Evolutionary conservation across 2,329 filamentous ascomycete species (phyloP).

Genomic region (Verticillium tricorpus): DNA sequence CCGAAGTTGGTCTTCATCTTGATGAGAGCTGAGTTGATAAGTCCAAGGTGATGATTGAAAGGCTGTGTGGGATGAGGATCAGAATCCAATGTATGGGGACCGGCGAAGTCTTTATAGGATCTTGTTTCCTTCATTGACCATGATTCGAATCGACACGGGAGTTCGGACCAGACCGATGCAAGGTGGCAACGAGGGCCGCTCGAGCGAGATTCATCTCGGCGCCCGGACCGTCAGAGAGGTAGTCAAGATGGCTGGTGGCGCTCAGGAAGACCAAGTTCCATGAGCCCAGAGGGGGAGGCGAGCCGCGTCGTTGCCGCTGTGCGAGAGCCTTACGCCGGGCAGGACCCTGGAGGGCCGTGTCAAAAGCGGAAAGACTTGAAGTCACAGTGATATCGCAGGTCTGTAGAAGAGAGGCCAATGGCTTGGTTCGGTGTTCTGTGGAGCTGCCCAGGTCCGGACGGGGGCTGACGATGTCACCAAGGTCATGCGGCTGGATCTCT

Average conservation of each 20-base stretch:
- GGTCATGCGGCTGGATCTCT: background rate
- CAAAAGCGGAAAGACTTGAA: background rate
- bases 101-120: background rate
- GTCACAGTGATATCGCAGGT: background rate
- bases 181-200: background rate
- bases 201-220: background rate
- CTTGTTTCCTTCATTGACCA: background rate
- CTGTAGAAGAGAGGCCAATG: background rate
- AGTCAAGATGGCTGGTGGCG: background rate
- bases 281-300: background rate
- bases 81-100: background rate
- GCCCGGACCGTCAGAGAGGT: background rate
- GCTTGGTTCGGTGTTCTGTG: background rate
- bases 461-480: background rate
- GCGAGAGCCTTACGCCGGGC: background rate
- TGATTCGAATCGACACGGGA: background rate
- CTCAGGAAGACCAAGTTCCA: background rate
- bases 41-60: background rate
- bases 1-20: constrained; percentile 25
- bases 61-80: constrained; percentile 3
- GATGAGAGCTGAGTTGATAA: constrained; percentile 3
- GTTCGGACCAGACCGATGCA: background rate
- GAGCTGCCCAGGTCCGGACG: background rate
- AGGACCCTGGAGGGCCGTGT: background rate
- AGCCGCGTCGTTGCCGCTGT: background rate